Base-by-base conservation (phyloP, 2,329 filamentous ascomycete genomes). In the Fusarium stilboides region DNA sequence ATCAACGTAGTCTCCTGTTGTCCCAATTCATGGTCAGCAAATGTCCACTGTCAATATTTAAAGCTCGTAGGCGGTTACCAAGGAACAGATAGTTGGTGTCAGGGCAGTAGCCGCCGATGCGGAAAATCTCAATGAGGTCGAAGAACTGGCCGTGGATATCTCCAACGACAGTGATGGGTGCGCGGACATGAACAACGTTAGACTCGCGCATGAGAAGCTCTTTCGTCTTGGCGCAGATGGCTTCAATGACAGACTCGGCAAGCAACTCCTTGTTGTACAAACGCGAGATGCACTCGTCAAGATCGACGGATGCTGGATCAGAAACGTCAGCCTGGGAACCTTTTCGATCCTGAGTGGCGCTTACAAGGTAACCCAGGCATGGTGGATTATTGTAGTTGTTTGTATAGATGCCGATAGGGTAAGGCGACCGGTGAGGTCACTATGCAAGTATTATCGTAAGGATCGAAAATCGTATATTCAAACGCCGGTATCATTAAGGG, bases 131-230 rank as follows among this genome's bases (percentile, higher is more conserved):
- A 71, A 99, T 96, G 83, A 99, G 89, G 80, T 99, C 96, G 81
- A 95, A 98, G 84, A 99, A 99, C 81, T 99, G 96, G 62, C 96
- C 96, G 80, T 99, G 96, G 73, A 99, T 99, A 80, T 99, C 96
- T 71, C 96, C 96, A 39, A 99, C 96, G 12, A 99, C 96, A 17
- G 96, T 99, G 62, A 99, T 94, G 3, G 96, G 96, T 33, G 96
- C 94, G 74, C 90, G 90, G 68, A 99, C 97, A 80, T 99, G 96
- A 64, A 99, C 96, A 68, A 99, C 96, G 82, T 99, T 99, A 88
- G 95, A 98, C 89, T 99, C 96, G 79, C 97, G 95, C 96, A 99
- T 99, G 74, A 99, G 88, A 74, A 99, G 87, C 85, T 99, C 96
- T 79, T 99, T 99, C 22, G 97, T 96, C 81, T 99, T 99, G 80